phyloP scores from a whole-genome alignment of 768 basidiomycete genomes.

The Galerina sulciceps region DNA sequence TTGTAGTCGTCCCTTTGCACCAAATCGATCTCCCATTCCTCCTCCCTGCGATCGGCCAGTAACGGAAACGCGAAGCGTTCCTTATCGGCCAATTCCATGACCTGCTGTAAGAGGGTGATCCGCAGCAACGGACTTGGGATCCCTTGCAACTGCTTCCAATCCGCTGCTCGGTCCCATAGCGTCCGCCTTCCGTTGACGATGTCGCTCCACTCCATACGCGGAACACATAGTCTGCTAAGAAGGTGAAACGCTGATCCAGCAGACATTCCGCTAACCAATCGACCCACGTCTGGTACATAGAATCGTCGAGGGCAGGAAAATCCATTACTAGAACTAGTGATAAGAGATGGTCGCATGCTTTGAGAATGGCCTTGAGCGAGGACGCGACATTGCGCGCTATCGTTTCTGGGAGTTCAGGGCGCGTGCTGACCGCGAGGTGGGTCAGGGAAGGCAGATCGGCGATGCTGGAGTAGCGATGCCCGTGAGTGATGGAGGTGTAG shows the following conservation, averaged over 20 bases:
- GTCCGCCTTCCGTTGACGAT: slow-evolving; percentile 15
- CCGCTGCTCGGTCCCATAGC: slow-evolving; percentile 24
- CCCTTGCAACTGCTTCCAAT: slow-evolving; percentile 12
- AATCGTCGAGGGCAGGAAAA: background rate
- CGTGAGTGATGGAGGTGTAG: slow-evolving; percentile 35
- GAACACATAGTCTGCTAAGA: slow-evolving; percentile 24
- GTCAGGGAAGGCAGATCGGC: slow-evolving; percentile 35
- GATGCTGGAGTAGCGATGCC: slow-evolving; percentile 33
- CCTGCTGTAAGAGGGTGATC: background rate
- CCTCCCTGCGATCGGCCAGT: slow-evolving; percentile 8
- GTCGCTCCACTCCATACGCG: slow-evolving; percentile 27
- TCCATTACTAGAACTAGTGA: slow-evolving; percentile 24
- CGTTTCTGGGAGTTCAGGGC: slow-evolving; percentile 22
- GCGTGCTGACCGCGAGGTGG: slow-evolving; percentile 37
- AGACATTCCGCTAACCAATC: slow-evolving; percentile 12
- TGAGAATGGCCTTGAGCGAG: slow-evolving; percentile 19
- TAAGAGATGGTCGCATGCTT: slow-evolving; percentile 15
- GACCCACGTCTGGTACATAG: slow-evolving; percentile 15
- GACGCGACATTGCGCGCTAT: slow-evolving; percentile 18
- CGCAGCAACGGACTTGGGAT: background rate
- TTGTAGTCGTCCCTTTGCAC: slow-evolving; percentile 25
- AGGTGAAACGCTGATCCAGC: slow-evolving; percentile 24
- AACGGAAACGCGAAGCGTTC: background rate
- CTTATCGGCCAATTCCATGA: background rate
- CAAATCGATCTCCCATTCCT: slow-evolving; percentile 31